A percentile compares a stretch with the other conserved stretches of the same genome.
Evolutionary conservation across 306 rosid genomes (phyloP).

Genomic region (Potentilla sterilis): DNA sequence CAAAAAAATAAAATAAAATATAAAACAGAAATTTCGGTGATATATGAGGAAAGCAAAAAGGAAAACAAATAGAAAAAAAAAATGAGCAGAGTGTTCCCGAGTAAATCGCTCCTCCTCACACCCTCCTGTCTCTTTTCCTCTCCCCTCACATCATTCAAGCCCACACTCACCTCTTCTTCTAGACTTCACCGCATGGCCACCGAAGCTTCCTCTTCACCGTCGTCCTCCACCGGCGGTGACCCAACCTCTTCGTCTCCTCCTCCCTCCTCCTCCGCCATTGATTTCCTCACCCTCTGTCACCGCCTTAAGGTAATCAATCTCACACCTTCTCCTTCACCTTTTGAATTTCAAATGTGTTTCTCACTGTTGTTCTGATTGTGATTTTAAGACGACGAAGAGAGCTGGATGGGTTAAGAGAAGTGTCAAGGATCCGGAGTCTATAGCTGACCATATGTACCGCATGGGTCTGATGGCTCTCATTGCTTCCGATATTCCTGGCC

Average conservation of each 20-base stretch:
- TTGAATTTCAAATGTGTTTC: not conserved
- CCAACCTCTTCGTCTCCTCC: conserved; percentile 26
- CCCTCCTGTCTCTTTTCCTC: conserved; percentile 18
- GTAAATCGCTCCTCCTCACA: conserved; percentile 20
- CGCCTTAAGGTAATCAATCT: conserved; percentile 57
- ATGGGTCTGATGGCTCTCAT: conserved; percentile 89
- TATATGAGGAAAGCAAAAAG: not conserved
- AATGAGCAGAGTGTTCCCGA: conserved; percentile 23
- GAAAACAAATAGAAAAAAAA: not conserved
- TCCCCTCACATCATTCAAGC: conserved; percentile 17
- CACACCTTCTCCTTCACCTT: not conserved
- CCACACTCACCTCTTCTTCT: conserved; percentile 12
- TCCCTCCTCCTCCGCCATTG: conserved; percentile 57
- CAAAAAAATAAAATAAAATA: too few species aligned
- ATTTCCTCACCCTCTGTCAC: conserved; percentile 82
- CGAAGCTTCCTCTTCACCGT: conserved; percentile 36
- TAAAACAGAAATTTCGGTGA: too few species aligned
- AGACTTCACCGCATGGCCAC: conserved; percentile 41
- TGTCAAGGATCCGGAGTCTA: conserved; percentile 67
- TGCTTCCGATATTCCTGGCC: conserved; percentile 71
- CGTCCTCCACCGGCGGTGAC: conserved; percentile 29
- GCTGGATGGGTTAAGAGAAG: conserved; percentile 71
- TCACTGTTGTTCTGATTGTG: not conserved
- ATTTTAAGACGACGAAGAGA: conserved; percentile 69
- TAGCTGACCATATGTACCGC: conserved; percentile 94